A percentile compares a stretch with the other conserved stretches of the same genome.
Conservation (phyloP, 1,284 basidiomycete genomes). For the Mycosarcoma maydis region DNA sequence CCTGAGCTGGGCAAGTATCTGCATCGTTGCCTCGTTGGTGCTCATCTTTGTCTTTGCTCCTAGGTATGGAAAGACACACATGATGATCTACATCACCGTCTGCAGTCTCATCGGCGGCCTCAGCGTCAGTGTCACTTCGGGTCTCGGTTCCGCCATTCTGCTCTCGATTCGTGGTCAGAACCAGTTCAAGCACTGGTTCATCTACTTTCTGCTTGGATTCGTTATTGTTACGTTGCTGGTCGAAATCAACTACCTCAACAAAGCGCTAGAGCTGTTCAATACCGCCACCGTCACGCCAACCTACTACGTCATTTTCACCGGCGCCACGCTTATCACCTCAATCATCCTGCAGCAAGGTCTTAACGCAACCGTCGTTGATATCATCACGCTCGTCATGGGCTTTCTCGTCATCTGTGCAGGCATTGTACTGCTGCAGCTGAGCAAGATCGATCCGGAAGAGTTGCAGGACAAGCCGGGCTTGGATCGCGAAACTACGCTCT, state of each 20-base stretch:
- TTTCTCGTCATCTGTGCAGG: conserved; percentile 86
- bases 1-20: conserved; percentile 75
- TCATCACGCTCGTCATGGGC: conserved; percentile 84
- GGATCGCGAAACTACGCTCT: conserved; percentile 60
- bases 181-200: conserved; percentile 75
- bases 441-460: conserved; percentile 73
- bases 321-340: conserved; percentile 73
- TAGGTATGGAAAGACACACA: conserved; percentile 87
- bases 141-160: conserved; percentile 89
- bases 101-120: conserved; percentile 97
- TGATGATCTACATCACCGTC: conserved; percentile 82
- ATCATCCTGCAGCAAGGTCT: conserved; percentile 89
- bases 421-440: conserved; percentile 94
- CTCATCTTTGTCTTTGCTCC: conserved; percentile 78
- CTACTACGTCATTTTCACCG: conserved; percentile 85
- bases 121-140: conserved; percentile 93
- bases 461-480: conserved; percentile 57
- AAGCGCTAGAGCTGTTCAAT: conserved; percentile 94
- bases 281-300: conserved; percentile 82
- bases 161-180: conserved; percentile 85
- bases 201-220: conserved; percentile 76
- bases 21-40: conserved; percentile 53
- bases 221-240: conserved; percentile 83
- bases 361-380: conserved; percentile 72
- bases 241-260: conserved; percentile 95